phyloP scores from a whole-genome alignment of 2,329 filamentous ascomycete species.

The Cryphonectria parasitica region DNA sequence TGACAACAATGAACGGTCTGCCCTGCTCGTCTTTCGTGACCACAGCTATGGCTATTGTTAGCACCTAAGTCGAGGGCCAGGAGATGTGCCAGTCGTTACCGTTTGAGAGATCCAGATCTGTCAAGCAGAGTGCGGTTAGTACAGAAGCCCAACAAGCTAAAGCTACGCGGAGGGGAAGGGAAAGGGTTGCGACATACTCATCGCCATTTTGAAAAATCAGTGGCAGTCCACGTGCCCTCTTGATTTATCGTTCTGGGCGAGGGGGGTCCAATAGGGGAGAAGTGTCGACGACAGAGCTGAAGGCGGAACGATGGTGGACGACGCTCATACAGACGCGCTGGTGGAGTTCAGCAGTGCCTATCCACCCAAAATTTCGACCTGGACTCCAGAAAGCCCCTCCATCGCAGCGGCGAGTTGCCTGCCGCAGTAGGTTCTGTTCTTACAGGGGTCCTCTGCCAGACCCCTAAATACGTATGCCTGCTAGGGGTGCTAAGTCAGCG shows the following conservation, averaged over 20 bases:
- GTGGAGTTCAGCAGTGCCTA: neutral
- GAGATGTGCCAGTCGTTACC: conserved; percentile 56
- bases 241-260: conserved; percentile 10
- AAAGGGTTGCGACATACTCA: conserved; percentile 53
- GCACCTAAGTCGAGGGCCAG: conserved; percentile 22
- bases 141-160: conserved; percentile 12
- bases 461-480: neutral
- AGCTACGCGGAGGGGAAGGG: conserved; percentile 24
- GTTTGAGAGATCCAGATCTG: conserved; percentile 83
- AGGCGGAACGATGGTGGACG: conserved; percentile 8
- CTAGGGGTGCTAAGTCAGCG: neutral
- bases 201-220: conserved; percentile 53
- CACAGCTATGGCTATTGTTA: conserved; percentile 50
- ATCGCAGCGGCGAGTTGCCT: conserved; percentile 15
- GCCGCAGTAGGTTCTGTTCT: neutral
- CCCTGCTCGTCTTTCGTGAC: conserved; percentile 98
- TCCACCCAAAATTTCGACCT: conserved; percentile 21
- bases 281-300: conserved; percentile 11
- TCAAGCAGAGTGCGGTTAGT: conserved; percentile 4
- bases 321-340: conserved; percentile 15
- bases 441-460: neutral
- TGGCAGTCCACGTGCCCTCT: conserved; percentile 9
- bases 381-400: conserved; percentile 16
- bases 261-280: neutral
- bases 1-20: conserved; percentile 94